Base-by-base conservation (phyloP, 2,329 filamentous ascomycete genomes). In the Nemania abortiva region DNA sequence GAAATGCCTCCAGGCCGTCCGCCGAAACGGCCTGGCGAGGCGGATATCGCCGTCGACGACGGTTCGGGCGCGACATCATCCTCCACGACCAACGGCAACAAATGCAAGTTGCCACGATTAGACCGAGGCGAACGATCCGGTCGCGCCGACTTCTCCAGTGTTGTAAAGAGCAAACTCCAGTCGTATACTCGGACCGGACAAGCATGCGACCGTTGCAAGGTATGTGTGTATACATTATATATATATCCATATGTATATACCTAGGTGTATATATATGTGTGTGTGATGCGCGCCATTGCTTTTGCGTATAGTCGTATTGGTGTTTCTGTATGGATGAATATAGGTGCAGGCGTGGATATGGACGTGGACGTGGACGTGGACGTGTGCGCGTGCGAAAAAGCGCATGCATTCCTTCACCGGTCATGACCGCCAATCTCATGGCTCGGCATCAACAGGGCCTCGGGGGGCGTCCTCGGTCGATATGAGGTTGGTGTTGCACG, bases 131-230 rank as follows among this genome's bases (percentile, higher is more conserved):
- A 72, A 22, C 75, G 81, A 3, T 75, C 80, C 27, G 83, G 74
- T 39, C 73, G 74, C 24, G 77, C 85, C 58, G 85, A 87, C 72
- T 89, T 88, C 71, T 88, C 86, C 3, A 84, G 80, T 65, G 84
- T 86, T 37, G 85, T 88, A 72, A 88, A 88, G 81, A 86, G 80
- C 75, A 84, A 86, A 63, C 79, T 88, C 53, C 84, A 85, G 71
- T 84, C 85, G 3, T 87, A 87, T 71, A 87, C 86, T 22, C 83
- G 87, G 66, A 97, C 93, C 0, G 93, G 93, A 10, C 93, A 97
- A 82, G 93, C 93, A 37, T 97, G 93, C 85, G 93, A 97, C 81
- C 87, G 94, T 65, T 97, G 94, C 86, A 96, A 95, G 87, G 91
- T 93, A 80, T 74, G 85, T 76, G 27, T 49, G 29, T 37, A 11